phyloP scores from a whole-genome alignment of 768 basidiomycete species.

The Mycena capillaripes region DNA sequence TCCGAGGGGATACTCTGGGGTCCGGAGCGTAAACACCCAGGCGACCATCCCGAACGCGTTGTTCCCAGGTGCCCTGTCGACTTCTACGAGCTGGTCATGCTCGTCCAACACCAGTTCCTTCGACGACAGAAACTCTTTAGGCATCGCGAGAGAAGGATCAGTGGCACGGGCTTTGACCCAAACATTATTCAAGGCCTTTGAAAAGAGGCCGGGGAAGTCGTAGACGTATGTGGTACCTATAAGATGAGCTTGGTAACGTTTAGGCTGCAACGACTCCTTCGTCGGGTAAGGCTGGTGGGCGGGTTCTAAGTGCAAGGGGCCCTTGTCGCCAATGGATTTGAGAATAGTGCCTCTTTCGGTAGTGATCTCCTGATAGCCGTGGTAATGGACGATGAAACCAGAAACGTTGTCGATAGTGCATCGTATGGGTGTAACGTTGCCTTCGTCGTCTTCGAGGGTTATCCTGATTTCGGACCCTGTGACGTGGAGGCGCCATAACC shows the following conservation, averaged over 20 bases:
- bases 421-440: conserved; percentile 95
- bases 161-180: conserved; percentile 82
- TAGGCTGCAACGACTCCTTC: conserved; percentile 98
- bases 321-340: conserved; percentile 98
- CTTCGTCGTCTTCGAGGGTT: conserved; percentile 93
- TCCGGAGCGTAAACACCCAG: conserved; percentile 94
- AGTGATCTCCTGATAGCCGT: conserved; percentile 97
- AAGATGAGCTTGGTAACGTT: conserved; percentile 98
- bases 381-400: conserved; percentile 98
- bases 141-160: conserved; percentile 77
- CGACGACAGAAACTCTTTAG: conserved; percentile 85
- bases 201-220: conserved; percentile 99
- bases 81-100: conserved; percentile 90
- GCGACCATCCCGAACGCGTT: conserved; percentile 98
- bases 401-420: conserved; percentile 99
- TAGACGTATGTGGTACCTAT: conserved; percentile 99
- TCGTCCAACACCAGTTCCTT: conserved; percentile 96
- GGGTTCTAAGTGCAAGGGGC: conserved; percentile 95
- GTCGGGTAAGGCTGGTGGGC: conserved; percentile 95
- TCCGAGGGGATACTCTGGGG: conserved; percentile 93
- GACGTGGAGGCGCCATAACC: conserved; percentile 97
- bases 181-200: conserved; percentile 94
- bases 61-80: conserved; percentile 92
- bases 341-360: conserved; percentile 97
- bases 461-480: conserved; percentile 98